phyloP scores from a whole-genome alignment of 225 moss, liverwort and hornwort species.

The Bryoerythrophyllum caledonicum region DNA sequence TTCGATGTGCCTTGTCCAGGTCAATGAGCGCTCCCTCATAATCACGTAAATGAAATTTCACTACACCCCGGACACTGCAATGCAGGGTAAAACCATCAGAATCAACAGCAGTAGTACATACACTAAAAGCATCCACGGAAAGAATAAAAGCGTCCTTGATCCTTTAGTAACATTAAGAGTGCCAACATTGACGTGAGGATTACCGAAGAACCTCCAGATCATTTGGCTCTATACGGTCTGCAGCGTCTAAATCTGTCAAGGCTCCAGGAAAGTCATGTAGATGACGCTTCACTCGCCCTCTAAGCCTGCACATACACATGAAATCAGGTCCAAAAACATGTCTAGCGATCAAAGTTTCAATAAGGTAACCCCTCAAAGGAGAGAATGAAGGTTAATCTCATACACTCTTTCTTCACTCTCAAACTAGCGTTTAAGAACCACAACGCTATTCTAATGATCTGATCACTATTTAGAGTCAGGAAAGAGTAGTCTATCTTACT shows the following conservation, averaged over 20 bases:
- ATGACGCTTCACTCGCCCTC: slow-evolving; percentile 34
- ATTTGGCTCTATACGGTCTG: slow-evolving; percentile 30
- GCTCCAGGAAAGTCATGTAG: slow-evolving; percentile 39
- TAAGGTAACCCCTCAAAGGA: too few species aligned
- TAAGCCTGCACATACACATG: slow-evolving; percentile 27
- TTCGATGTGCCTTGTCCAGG: slow-evolving; percentile 50
- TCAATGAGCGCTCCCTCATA: slow-evolving; percentile 54
- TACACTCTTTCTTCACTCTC: too few species aligned
- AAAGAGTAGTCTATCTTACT: too few species aligned
- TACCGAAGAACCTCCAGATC: slow-evolving; percentile 34
- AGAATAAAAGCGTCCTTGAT: too few species aligned
- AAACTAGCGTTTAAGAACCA: too few species aligned
- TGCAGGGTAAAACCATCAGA: neutral
- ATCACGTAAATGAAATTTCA: slow-evolving; percentile 49
- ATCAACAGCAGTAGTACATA: too few species aligned
- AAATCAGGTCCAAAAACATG: neutral
- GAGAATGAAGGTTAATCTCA: too few species aligned
- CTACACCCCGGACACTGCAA: slow-evolving; percentile 56
- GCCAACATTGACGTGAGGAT: neutral
- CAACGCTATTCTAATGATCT: too few species aligned
- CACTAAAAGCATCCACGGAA: too few species aligned
- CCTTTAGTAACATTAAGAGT: too few species aligned
- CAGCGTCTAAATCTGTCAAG: slow-evolving; percentile 32
- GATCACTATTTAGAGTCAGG: too few species aligned
- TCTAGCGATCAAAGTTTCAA: neutral